Conservation (phyloP, 2,329 filamentous ascomycete species). For the Sordariomycetes sp. region DNA sequence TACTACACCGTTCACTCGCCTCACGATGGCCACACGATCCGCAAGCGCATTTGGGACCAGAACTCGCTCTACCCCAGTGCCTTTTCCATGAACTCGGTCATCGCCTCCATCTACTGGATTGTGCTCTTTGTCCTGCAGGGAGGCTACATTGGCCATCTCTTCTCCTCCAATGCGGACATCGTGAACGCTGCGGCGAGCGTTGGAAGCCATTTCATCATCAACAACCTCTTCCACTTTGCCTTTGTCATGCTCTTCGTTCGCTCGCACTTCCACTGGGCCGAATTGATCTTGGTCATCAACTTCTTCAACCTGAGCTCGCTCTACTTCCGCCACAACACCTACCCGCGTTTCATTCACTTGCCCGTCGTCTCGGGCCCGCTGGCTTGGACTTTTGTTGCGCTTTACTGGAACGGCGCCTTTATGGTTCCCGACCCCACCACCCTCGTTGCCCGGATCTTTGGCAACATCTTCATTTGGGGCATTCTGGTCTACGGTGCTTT, state of each 20-base stretch:
- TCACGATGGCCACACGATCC: conserved; percentile 47
- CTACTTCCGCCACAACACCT: conserved; percentile 71
- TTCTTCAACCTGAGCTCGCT: conserved; percentile 70
- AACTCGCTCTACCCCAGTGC: conserved; percentile 59
- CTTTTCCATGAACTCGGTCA: conserved; percentile 62
- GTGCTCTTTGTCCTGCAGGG: conserved; percentile 67
- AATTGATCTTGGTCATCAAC: conserved; percentile 70
- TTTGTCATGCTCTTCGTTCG: conserved; percentile 80
- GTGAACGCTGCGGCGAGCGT: conserved; percentile 66
- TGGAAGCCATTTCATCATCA: conserved; percentile 74
- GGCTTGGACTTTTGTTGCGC: conserved; percentile 73
- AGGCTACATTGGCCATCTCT: conserved; percentile 69
- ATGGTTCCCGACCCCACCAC: conserved; percentile 61
- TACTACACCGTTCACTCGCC: conserved; percentile 65
- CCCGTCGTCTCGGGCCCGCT: conserved; percentile 69
- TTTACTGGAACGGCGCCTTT: conserved; percentile 85
- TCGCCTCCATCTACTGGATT: conserved; percentile 69
- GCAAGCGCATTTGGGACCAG: conserved; percentile 65
- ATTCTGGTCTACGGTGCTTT: conserved; percentile 68
- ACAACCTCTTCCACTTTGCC: conserved; percentile 74
- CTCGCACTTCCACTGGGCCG: conserved; percentile 64
- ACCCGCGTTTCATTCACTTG: conserved; percentile 66
- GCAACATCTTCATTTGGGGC: conserved; percentile 83
- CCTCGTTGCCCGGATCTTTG: conserved; percentile 66
- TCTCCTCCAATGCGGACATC: conserved; percentile 52